Conservation (phyloP, 2,329 filamentous ascomycete genomes). For the Orbilia ellipsospora region DNA sequence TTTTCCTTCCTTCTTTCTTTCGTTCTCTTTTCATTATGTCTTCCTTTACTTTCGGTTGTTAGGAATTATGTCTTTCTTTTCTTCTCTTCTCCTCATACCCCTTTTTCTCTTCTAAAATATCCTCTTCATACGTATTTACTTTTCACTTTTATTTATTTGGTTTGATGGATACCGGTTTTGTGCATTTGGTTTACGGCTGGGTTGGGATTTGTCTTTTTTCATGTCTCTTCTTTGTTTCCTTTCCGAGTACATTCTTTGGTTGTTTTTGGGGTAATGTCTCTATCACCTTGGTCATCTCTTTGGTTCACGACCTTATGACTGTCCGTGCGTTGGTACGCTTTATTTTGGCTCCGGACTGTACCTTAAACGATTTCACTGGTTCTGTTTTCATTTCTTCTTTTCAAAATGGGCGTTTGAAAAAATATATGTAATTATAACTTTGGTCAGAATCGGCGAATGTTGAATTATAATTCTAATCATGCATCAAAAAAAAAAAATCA, state of each 20-base stretch:
- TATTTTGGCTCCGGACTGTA: slow-evolving; percentile 52
- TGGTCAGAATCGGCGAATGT: slow-evolving; percentile 50
- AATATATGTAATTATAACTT: slow-evolving; percentile 53
- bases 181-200: slow-evolving; percentile 53
- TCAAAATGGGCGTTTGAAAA: slow-evolving; percentile 52
- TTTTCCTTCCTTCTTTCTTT: slow-evolving; percentile 6
- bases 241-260: not conserved
- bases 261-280: slow-evolving; percentile 51
- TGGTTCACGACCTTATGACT: slow-evolving; percentile 53
- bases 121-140: slow-evolving; percentile 19
- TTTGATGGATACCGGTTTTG: slow-evolving; percentile 42
- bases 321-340: slow-evolving; percentile 50
- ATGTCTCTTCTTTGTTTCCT: slow-evolving; percentile 22
- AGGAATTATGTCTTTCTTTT: slow-evolving; percentile 8
- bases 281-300: slow-evolving; percentile 46
- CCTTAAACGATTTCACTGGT: slow-evolving; percentile 17
- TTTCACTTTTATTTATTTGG: slow-evolving; percentile 33
- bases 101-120: slow-evolving; percentile 18
- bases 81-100: slow-evolving; percentile 4
- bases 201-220: slow-evolving; percentile 39
- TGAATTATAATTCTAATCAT: slow-evolving; percentile 56
- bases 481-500: slow-evolving; percentile 21
- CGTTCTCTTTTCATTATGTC: slow-evolving; percentile 7
- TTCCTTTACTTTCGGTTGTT: slow-evolving; percentile 12
- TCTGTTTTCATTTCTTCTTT: slow-evolving; percentile 17